A percentile compares a stretch with the other conserved stretches of the same genome.
Conservation (phyloP, 768 basidiomycete species). For the Russula sp. region DNA sequence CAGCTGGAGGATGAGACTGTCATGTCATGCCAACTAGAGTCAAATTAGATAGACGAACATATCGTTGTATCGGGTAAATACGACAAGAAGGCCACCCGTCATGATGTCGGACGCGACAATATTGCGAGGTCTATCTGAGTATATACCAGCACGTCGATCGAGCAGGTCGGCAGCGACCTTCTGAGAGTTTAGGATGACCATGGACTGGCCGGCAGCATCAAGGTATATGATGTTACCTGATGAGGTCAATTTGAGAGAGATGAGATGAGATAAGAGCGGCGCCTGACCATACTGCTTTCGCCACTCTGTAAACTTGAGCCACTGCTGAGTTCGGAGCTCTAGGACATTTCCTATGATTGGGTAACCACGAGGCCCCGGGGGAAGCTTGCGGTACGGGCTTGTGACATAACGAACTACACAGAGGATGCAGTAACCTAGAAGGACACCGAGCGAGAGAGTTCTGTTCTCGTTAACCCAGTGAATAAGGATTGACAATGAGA, state of each 20-base stretch:
- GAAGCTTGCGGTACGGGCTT: constrained; percentile 24
- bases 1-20: constrained; percentile 32
- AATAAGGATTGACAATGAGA: constrained; percentile 2
- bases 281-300: constrained; percentile 22
- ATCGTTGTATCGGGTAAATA: constrained; percentile 26
- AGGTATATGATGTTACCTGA: constrained; percentile 30
- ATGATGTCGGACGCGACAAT: constrained; percentile 29
- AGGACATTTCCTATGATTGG: constrained; percentile 27
- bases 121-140: constrained; percentile 33
- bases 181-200: constrained; percentile 35
- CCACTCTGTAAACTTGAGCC: constrained; percentile 29
- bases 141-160: constrained; percentile 36
- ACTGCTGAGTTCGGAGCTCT: constrained; percentile 23
- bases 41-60: constrained; percentile 12
- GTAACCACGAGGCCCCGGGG: constrained; percentile 25
- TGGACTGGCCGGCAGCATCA: constrained; percentile 27
- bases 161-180: constrained; percentile 36
- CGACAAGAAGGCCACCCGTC: constrained; percentile 28
- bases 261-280: background rate
- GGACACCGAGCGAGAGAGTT: constrained; percentile 19
- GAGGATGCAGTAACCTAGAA: constrained; percentile 9
- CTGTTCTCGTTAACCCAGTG: constrained; percentile 16
- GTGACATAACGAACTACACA: constrained; percentile 8
- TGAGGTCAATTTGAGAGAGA: background rate
- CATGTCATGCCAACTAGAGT: background rate